These are phyloP conservation scores for Stephanodiscus minutulus DNA, from an alignment of 108 stramenopile species.

Conservation along the genomic window DNA sequence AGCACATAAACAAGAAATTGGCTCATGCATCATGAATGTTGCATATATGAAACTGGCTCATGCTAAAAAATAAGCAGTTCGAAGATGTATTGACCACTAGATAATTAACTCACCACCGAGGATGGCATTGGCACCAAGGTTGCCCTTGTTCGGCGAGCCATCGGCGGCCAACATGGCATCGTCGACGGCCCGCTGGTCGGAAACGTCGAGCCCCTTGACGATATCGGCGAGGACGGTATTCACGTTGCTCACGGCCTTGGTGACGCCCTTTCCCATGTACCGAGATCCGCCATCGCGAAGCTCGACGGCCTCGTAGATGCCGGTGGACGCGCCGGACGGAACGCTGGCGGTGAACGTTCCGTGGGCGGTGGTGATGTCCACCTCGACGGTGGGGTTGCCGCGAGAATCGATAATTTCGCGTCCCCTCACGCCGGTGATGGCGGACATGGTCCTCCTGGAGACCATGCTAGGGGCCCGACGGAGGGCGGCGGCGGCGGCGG, in stretches of 20 bases:
- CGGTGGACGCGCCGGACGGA: slow-evolving; percentile 98
- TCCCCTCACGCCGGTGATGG: slow-evolving; percentile 90
- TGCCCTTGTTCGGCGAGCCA: slow-evolving; percentile 96
- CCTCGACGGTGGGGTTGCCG: slow-evolving; percentile 99
- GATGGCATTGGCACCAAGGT: slow-evolving; percentile 99
- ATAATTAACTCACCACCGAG: slow-evolving; percentile 85
- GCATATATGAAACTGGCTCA: background rate
- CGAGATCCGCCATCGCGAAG: slow-evolving; percentile 97
- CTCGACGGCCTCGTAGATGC: slow-evolving; percentile 95
- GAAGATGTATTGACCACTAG: background rate
- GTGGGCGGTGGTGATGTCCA: slow-evolving; percentile 83
- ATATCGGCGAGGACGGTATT: slow-evolving; percentile 91
- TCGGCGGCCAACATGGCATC: slow-evolving; percentile 92
- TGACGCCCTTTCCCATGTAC: slow-evolving; percentile 98
- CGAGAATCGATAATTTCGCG: slow-evolving; percentile 99
- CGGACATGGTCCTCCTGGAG: slow-evolving; percentile 54
- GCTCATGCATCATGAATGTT: no score
- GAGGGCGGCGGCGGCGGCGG: slow-evolving; percentile 44
- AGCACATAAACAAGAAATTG: background rate
- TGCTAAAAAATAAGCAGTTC: background rate
- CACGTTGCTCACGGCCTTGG: slow-evolving; percentile 93
- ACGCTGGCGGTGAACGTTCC: slow-evolving; percentile 91
- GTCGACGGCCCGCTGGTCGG: slow-evolving; percentile 93
- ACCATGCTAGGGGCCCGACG: slow-evolving; percentile 39
- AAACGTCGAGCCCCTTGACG: slow-evolving; percentile 93